Base-by-base conservation (phyloP, 2,329 filamentous ascomycete species). In the Aspergillus intermedius region DNA sequence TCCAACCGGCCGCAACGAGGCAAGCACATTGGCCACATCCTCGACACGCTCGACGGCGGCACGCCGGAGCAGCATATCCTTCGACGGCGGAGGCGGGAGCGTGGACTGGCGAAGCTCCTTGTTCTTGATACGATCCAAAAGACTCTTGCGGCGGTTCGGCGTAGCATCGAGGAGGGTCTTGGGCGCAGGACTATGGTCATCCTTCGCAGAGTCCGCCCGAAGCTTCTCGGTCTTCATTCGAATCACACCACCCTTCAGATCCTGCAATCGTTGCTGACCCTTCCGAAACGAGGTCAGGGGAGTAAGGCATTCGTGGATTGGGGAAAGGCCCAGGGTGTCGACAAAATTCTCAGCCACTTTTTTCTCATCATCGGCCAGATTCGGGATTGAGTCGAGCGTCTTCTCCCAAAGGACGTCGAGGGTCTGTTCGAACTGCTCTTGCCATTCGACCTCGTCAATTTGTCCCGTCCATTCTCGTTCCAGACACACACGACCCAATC, bases 91-190 rank as follows among this genome's bases (percentile, higher is more conserved):
- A 49, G 50, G 70, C 45, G 52, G 70, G 55, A 52, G 72, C 60
- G 63, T 78, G 64, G 63, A 79, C 74, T 70, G 72, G 25, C 59
- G 64, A 32, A 56, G 67, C 56, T 87, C 80, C 72, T 91, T 91
- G 47, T 78, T 75, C 54, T 86, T 83, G 54, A 94, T 80, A 44
- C 87, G 84, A 65, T 91, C 87, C 49, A 93, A 76, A 21, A 94
- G 79, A 46, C 80, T 81, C 72, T 86, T 82, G 45, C 68, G 66
- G 15, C 71, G 70, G 39, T 63, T 61, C 22, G 47, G 55, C 6
- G 61, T 63, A 32, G 54, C 60, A 45, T 53, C 64, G 42, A 51
- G 59, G 15, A 40, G 37, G 5, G 17, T 5, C 43, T 52, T 66
- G 59, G 61, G 63, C 4, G 43, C 46, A 3, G 52, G 47, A 17